phyloP scores from a whole-genome alignment of 345 rosid genomes.

The Citrus cavaleriei region DNA sequence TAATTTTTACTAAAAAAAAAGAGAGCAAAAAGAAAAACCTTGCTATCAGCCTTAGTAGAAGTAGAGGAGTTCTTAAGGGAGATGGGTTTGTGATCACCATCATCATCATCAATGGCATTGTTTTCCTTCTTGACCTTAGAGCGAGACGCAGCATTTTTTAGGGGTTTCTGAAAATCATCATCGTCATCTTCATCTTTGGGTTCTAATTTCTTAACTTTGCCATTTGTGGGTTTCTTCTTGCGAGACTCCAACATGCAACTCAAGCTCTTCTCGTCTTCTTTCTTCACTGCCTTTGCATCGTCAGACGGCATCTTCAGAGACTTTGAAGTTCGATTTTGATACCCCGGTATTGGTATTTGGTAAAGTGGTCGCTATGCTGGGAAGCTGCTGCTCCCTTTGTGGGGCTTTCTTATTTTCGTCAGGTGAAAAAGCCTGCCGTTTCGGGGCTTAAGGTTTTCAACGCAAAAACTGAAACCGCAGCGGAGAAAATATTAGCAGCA shows the following conservation, averaged over 20 bases:
- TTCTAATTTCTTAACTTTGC: slow-evolving; percentile 49
- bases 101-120: slow-evolving; percentile 21
- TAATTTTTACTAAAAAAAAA: neutral
- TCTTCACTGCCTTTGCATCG: slow-evolving; percentile 43
- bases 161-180: slow-evolving; percentile 30
- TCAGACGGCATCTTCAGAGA: slow-evolving; percentile 51
- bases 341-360: neutral
- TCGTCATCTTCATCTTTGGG: slow-evolving; percentile 24
- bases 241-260: slow-evolving; percentile 40
- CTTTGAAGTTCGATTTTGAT: neutral
- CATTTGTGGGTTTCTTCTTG: slow-evolving; percentile 44
- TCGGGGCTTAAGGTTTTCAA: neutral
- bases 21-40: slow-evolving; percentile 8
- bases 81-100: slow-evolving; percentile 42
- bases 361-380: neutral
- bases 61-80: slow-evolving; percentile 31
- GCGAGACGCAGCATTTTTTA: slow-evolving; percentile 22
- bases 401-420: neutral
- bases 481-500: neutral
- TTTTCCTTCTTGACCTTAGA: slow-evolving; percentile 41
- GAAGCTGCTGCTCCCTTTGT: neutral
- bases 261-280: slow-evolving; percentile 45
- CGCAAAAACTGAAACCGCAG: neutral
- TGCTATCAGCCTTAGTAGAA: slow-evolving; percentile 45
- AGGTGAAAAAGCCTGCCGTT: neutral